phyloP scores from a whole-genome alignment of 2,329 filamentous ascomycete species.

The Fonsecaea nubica region DNA sequence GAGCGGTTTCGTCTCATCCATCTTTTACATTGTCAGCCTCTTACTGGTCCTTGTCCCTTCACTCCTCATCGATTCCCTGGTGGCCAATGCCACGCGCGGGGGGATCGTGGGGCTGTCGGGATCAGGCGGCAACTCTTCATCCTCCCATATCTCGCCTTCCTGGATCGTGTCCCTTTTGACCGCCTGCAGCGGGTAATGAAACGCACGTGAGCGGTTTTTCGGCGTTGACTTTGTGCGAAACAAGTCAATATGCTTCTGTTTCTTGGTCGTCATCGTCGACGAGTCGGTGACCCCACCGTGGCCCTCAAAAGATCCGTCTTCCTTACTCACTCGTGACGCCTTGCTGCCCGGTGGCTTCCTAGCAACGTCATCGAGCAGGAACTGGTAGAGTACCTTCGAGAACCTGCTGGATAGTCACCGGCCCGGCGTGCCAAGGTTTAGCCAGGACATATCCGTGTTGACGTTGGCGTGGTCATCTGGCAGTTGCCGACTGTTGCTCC shows the following conservation, averaged over 20 bases:
- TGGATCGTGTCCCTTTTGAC: constrained; percentile 4
- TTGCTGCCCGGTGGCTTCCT: constrained; percentile 33
- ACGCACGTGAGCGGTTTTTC: constrained; percentile 24
- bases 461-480: constrained; percentile 10
- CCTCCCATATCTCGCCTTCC: constrained; percentile 23
- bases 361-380: constrained; percentile 40
- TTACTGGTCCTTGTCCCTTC: constrained; percentile 6
- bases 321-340: constrained; percentile 12
- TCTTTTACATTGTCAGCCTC: constrained; percentile 16
- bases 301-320: constrained; percentile 32
- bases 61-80: constrained; percentile 7
- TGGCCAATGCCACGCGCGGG: constrained; percentile 1
- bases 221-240: constrained; percentile 29
- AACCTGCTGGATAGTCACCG: constrained; percentile 37
- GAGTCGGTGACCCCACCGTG: constrained; percentile 21
- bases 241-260: constrained; percentile 27
- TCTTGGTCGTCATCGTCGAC: neutral
- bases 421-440: constrained; percentile 38
- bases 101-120: constrained; percentile 14
- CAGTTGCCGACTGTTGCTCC: constrained; percentile 16
- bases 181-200: constrained; percentile 30
- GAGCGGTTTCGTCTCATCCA: neutral
- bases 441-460: constrained; percentile 41
- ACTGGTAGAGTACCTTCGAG: constrained; percentile 40
- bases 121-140: constrained; percentile 9